Base-by-base conservation (phyloP, 2,329 filamentous ascomycete species). In the Dactylellina parvicollis region DNA sequence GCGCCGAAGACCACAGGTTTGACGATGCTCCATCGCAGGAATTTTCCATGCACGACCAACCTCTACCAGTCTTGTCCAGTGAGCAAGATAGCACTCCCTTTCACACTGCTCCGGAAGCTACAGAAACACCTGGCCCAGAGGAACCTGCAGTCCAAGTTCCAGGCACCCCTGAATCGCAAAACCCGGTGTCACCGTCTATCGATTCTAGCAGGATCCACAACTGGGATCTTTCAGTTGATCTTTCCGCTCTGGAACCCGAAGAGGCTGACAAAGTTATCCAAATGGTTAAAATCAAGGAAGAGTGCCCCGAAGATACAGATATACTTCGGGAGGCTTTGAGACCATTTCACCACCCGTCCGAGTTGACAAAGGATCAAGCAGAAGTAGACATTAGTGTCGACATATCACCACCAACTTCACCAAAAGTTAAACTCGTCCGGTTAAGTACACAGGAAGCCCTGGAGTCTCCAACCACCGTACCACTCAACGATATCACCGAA, bases 361-460 rank as follows among this genome's bases (percentile, higher is more conserved):
- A 72, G 16, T n/a, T n/a, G n/a, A 36, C 30, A 10, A 22, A 16
- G 26, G 9, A 7, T 12, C n/a, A 12, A 20, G 52, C 60, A 10
- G 59, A 57, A n/a, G 36, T 24, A 14, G 26, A 72, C 38, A 54
- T 65, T 10, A 72, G 59, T 30, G 42, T 72, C 32, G 67, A 72
- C 16, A 72, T 72, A 16, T 72, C 67, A 7, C 38, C 67, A 20
- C 59, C 46, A 2, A 28, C 22, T 7, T 72, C 67, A 30, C 67
- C 59, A 2, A 60, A 52, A 24, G 22, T 60, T 12, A 72, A 62
- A 49, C 30, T 56, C 3, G 67, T 65, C 28, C 59, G 52, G 1
- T 10, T 72, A 14, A 65, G 60, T 36, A 72, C 67, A 4, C 59
- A 72, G 24, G 67, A 72, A 26, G 67, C 67, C n/a, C 16, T 72